Evolutionary conservation across 345 rosid species (phyloP).

Genomic region (Cardamine chenopodiifolia): DNA sequence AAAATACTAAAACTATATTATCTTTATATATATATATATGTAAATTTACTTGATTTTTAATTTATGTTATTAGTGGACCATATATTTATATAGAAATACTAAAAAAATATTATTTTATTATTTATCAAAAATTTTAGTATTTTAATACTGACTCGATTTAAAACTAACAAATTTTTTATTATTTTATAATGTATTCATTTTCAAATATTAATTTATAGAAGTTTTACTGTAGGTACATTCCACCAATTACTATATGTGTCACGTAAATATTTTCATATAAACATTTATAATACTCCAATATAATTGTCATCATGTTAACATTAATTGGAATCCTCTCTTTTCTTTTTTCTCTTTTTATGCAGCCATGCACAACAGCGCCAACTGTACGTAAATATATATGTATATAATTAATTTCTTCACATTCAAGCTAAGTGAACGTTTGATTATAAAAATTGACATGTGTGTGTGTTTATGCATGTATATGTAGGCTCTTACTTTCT

Average conservation of each 20-base stretch:
- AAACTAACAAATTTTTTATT: too few relatives aligned
- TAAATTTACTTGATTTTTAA: too few relatives aligned
- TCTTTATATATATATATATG: too few relatives aligned
- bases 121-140: too few relatives aligned
- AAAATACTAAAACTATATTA: too few relatives aligned
- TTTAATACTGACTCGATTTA: too few relatives aligned
- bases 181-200: too few relatives aligned
- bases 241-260: neutral
- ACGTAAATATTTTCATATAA: neutral
- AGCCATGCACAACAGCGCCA: conserved; percentile 89
- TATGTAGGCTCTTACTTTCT: conserved; percentile 73
- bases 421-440: conserved; percentile 46
- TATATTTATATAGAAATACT: too few relatives aligned
- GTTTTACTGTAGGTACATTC: too few relatives aligned
- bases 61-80: too few relatives aligned
- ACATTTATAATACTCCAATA: neutral
- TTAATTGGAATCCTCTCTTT: neutral
- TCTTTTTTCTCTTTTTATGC: conserved; percentile 41
- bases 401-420: conserved; percentile 44
- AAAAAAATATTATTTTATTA: too few relatives aligned
- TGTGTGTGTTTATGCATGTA: conserved; percentile 28
- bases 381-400: conserved; percentile 55
- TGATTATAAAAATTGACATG: conserved; percentile 44
- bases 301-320: neutral
- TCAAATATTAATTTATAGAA: too few relatives aligned